phyloP scores from a whole-genome alignment of 2,329 filamentous ascomycete species.

The Fusarium sp. region DNA sequence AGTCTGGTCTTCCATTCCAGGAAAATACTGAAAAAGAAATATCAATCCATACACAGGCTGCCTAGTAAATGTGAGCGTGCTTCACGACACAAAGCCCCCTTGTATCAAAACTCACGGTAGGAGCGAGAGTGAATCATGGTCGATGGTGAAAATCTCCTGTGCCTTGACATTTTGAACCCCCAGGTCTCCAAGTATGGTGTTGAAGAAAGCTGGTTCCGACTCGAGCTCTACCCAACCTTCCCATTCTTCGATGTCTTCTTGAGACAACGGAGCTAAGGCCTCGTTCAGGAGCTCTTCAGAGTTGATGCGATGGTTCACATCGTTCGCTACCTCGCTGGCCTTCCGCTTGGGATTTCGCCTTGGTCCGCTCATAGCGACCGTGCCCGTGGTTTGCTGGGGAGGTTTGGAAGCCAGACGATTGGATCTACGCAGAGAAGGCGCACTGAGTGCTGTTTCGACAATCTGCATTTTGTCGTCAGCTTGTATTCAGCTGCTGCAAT shows the following conservation, averaged over 20 bases:
- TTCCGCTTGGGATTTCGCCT: conserved; percentile 59
- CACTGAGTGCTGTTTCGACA: neutral
- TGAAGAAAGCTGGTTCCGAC: conserved; percentile 91
- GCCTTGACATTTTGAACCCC: conserved; percentile 79
- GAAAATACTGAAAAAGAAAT: conserved; percentile 81
- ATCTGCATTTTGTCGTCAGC: conserved; percentile 25
- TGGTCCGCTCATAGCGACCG: conserved; percentile 34
- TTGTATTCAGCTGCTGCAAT: conserved; percentile 4
- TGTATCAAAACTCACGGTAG: conserved; percentile 64
- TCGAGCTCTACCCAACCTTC: conserved; percentile 86
- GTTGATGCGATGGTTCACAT: conserved; percentile 44
- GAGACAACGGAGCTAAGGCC: conserved; percentile 59
- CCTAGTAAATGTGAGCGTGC: conserved; percentile 53
- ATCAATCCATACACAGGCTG: conserved; percentile 86
- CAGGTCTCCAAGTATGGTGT: conserved; percentile 81
- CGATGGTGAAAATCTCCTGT: conserved; percentile 80
- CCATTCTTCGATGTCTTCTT: conserved; percentile 69
- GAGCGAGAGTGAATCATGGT: conserved; percentile 70
- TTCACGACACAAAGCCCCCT: neutral
- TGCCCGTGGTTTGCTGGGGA: neutral
- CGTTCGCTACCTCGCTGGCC: conserved; percentile 50
- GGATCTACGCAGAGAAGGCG: conserved; percentile 34
- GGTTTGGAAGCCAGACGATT: conserved; percentile 28
- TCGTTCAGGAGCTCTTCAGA: conserved; percentile 58
- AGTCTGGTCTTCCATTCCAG: conserved; percentile 62